Base-by-base conservation (phyloP, 768 basidiomycete genomes). In the Xanthoconium purpureum region DNA sequence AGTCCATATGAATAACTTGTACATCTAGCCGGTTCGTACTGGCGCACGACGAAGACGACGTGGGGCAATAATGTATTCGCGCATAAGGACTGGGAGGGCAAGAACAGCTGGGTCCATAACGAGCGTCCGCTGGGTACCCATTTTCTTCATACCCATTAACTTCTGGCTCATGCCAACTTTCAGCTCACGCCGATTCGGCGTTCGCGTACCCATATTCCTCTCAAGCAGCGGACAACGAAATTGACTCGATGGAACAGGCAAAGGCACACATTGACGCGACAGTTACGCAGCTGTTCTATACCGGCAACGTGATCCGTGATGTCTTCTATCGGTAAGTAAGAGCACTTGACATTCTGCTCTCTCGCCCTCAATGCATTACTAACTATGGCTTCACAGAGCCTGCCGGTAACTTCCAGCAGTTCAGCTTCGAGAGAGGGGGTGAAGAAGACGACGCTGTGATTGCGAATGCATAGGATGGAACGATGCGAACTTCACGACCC, bases 401-500 rank as follows among this genome's bases (percentile, higher is more conserved):
- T 10, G 75, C 89, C 2, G 95, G 95, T 14, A 98, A 98, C 80
- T 99, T 98, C 88, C 96, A 99, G 73, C 92, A 94, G 66, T 83
- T 91, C 80, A 98, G 98, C 83, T 96, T 95, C 64, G 94, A 86
- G 1, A 84, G 86, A 39, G 96, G 95, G 29, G 96, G 96, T 20
- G 73, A 74, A 52, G 94, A 92, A 66, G 83, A 83, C 59, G 94
- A 99, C 61, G 94, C 85, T 35, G 91, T 99, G 56, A 93, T 97
- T 57, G 84, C 90, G 52, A 96, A 96, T 65, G 96, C 96, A 2
- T 94, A 98, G 73, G 96, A 98, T 63, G 96, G 96, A 42, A 91
- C 77, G 91, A 92, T 56, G 91, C 90, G 46, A 94, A 95, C 79
- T 95, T 91, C 73, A 88, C 88, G 87, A 91, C 88, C 0, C 87